Evolutionary conservation across 345 rosid genomes (phyloP).

Genomic region (Erysimum cheiranthoides): DNA sequence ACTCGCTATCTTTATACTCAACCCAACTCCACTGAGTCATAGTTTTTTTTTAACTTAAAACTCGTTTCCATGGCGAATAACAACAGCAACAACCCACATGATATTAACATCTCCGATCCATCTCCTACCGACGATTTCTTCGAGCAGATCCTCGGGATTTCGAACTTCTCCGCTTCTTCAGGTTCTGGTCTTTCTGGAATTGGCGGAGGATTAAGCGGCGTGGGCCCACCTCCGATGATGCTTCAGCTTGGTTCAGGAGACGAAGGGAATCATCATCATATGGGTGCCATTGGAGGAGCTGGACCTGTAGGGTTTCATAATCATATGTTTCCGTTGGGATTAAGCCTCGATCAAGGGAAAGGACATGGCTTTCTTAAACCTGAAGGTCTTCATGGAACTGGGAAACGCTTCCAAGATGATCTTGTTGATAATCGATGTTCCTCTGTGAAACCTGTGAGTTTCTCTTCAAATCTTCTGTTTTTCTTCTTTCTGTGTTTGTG

Average conservation of each 20-base stretch:
- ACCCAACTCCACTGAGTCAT: slow-evolving; percentile 23
- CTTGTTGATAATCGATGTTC: slow-evolving; percentile 70
- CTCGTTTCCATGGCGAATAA: slow-evolving; percentile 63
- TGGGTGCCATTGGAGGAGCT: slow-evolving; percentile 42
- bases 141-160: slow-evolving; percentile 84
- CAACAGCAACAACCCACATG: slow-evolving; percentile 52
- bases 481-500: slow-evolving; percentile 23
- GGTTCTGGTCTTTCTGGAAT: slow-evolving; percentile 58
- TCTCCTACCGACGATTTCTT: slow-evolving; percentile 81
- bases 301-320: slow-evolving; percentile 65
- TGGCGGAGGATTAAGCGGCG: slow-evolving; percentile 47
- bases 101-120: slow-evolving; percentile 29
- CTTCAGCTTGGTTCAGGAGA: slow-evolving; percentile 84
- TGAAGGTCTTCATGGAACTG: slow-evolving; percentile 74
- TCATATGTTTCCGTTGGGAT: slow-evolving; percentile 73
- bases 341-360: slow-evolving; percentile 90
- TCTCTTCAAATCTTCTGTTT: slow-evolving; percentile 4
- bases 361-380: slow-evolving; percentile 74
- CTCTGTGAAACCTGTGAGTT: slow-evolving; percentile 76
- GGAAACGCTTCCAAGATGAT: slow-evolving; percentile 75
- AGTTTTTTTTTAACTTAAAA: background rate
- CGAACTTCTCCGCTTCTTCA: slow-evolving; percentile 67
- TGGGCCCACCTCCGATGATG: slow-evolving; percentile 69
- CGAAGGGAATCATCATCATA: slow-evolving; percentile 48
- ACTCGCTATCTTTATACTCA: slow-evolving; percentile 39